Percentiles rank a stretch among this genome's conserved stretches.
Evolutionary conservation across 495 filamentous ascomycete genomes (phyloP).

Genomic region (Melanomma pulvis-pyrius): DNA sequence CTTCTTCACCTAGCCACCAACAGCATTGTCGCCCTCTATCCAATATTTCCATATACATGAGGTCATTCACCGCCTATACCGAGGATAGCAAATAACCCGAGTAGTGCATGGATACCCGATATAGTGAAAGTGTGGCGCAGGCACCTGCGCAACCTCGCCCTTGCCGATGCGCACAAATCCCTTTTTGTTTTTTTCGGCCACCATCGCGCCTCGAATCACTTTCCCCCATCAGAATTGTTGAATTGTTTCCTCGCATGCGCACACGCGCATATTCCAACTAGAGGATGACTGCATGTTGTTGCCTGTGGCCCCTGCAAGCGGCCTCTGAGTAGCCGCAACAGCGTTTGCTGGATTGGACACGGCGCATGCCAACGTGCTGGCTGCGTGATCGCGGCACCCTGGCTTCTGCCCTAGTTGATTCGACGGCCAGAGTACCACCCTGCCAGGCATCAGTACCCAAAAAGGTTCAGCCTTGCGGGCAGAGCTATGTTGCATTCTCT

Average conservation of each 20-base stretch:
- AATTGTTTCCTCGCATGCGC: neutral
- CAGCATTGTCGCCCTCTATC: no score
- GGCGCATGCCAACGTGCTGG: neutral
- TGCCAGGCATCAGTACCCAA: slow-evolving; percentile 1
- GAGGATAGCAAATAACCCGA: no score
- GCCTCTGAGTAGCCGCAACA: neutral
- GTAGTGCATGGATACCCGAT: no score
- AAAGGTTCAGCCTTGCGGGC: neutral
- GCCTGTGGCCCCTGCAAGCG: neutral
- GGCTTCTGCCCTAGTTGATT: no score
- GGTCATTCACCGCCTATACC: no score
- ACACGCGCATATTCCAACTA: neutral
- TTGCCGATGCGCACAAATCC: neutral
- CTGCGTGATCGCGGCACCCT: neutral
- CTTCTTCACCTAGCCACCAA: no score
- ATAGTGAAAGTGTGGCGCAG: neutral
- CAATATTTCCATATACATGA: no score
- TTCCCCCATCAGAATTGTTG: no score
- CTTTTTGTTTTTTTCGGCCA: no score
- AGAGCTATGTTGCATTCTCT: neutral
- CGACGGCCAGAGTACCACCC: no score
- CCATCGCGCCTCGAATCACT: no score
- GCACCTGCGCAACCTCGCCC: neutral
- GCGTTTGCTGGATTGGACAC: neutral
- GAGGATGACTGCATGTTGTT: neutral